These are phyloP conservation scores for Suillus plorans DNA, from an alignment of 768 basidiomycete genomes.

Conservation along the genomic window DNA sequence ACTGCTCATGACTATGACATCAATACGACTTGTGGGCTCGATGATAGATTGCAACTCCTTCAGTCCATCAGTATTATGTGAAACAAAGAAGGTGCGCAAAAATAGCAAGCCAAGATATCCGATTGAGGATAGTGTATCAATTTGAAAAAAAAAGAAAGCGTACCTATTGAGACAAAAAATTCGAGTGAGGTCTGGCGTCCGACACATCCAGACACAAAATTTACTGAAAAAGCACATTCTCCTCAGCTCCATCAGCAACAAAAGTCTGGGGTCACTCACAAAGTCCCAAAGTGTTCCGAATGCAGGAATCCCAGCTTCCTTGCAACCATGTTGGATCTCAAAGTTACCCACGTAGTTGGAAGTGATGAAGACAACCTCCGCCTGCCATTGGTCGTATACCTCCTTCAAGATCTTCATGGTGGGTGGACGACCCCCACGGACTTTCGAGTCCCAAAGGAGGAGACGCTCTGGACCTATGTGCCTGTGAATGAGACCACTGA, in stretches of 20 bases:
- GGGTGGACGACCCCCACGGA: constrained; percentile 72
- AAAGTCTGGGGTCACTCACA: constrained; percentile 26
- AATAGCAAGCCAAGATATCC: too few relatives aligned
- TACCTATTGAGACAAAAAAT: too few relatives aligned
- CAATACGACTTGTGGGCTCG: too few relatives aligned
- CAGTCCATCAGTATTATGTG: too few relatives aligned
- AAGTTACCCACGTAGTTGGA: constrained; percentile 77
- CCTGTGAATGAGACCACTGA: constrained; percentile 67
- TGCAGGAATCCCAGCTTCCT: constrained; percentile 62
- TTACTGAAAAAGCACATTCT: constrained; percentile 22
- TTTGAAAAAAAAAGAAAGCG: too few relatives aligned
- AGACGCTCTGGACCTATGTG: constrained; percentile 74
- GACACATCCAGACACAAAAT: constrained; percentile 8
- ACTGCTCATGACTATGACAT: too few relatives aligned
- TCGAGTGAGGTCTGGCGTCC: not conserved
- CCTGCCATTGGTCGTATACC: constrained; percentile 64
- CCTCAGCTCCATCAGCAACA: constrained; percentile 4
- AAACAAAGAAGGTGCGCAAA: too few relatives aligned
- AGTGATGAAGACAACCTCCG: constrained; percentile 83
- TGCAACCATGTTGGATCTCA: constrained; percentile 80
- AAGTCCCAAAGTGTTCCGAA: constrained; percentile 77
- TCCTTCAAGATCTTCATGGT: constrained; percentile 76
- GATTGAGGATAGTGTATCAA: too few relatives aligned
- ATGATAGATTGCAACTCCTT: too few relatives aligned
- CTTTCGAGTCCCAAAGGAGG: constrained; percentile 76